phyloP scores from a whole-genome alignment of 768 basidiomycete species.

The Tephrocybe sp. region DNA sequence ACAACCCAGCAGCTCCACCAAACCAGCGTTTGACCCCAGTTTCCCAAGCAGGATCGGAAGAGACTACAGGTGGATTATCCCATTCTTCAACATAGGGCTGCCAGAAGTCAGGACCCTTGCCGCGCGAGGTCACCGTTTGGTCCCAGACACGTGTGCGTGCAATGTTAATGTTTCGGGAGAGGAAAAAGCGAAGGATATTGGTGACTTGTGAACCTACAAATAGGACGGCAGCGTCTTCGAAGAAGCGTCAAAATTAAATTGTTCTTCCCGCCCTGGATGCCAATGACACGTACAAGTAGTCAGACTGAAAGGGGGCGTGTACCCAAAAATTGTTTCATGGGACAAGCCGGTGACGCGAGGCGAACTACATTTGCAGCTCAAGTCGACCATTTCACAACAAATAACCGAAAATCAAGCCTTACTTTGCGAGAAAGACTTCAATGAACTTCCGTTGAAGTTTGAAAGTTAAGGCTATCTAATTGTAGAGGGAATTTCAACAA shows the following conservation, averaged over 20 bases:
- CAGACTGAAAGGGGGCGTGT: slow-evolving; percentile 60
- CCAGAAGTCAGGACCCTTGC: slow-evolving; percentile 85
- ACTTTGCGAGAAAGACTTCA: slow-evolving; percentile 62
- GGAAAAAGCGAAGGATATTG: slow-evolving; percentile 75
- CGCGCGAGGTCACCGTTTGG: slow-evolving; percentile 80
- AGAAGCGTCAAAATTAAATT: not conserved
- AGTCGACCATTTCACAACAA: not conserved
- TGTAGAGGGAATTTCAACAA: not conserved
- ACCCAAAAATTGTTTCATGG: slow-evolving; percentile 62
- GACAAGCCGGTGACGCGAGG: slow-evolving; percentile 62
- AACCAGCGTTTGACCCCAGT: slow-evolving; percentile 30
- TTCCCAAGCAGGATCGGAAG: slow-evolving; percentile 25
- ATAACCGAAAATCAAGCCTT: slow-evolving; percentile 10
- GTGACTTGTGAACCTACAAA: slow-evolving; percentile 75
- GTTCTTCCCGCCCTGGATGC: not conserved
- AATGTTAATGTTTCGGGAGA: slow-evolving; percentile 78
- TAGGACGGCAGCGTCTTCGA: slow-evolving; percentile 68
- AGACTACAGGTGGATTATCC: slow-evolving; percentile 52
- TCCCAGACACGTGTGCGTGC: slow-evolving; percentile 77
- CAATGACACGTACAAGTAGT: slow-evolving; percentile 55
- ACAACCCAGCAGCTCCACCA: slow-evolving; percentile 35
- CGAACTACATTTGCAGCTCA: slow-evolving; percentile 38
- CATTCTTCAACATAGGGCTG: slow-evolving; percentile 80
- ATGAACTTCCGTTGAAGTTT: slow-evolving; percentile 69
- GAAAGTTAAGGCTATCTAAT: slow-evolving; percentile 65